A percentile compares a stretch with the other conserved stretches of the same genome.
phyloP scores from a whole-genome alignment of 495 filamentous ascomycete species.

The Aspergillus mulundensis region DNA sequence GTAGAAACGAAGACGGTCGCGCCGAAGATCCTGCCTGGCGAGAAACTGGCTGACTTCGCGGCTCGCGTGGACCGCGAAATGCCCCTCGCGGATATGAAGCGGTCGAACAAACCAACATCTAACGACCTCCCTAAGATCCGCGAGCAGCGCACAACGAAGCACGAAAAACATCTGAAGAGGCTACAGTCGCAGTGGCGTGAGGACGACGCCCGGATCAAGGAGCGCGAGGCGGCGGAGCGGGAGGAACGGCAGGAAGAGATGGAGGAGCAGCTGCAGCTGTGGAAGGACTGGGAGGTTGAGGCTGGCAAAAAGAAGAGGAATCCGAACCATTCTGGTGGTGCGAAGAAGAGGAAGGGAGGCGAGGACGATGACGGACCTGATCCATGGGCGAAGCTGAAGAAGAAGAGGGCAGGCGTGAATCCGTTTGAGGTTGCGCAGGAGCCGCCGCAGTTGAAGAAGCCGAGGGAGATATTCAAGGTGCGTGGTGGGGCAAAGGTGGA shows the following conservation, averaged over 20 bases:
- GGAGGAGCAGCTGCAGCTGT: slow-evolving; percentile 47
- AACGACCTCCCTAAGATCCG: slow-evolving; percentile 37
- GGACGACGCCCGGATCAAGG: slow-evolving; percentile 61
- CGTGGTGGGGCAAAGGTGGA: slow-evolving; percentile 63
- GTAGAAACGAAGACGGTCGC: slow-evolving; percentile 3
- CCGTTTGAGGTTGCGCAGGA: slow-evolving; percentile 78
- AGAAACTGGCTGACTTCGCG: slow-evolving; percentile 75
- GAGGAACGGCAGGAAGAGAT: slow-evolving; percentile 52
- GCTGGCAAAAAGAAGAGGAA: slow-evolving; percentile 54
- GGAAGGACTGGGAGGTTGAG: slow-evolving; percentile 48
- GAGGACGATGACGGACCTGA: slow-evolving; percentile 57
- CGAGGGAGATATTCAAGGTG: slow-evolving; percentile 67
- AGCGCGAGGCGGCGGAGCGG: slow-evolving; percentile 62
- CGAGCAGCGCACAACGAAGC: slow-evolving; percentile 65
- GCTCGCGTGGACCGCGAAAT: slow-evolving; percentile 83
- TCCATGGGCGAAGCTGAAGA: slow-evolving; percentile 73
- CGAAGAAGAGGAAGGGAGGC: slow-evolving; percentile 44
- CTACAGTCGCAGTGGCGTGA: slow-evolving; percentile 79
- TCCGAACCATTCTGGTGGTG: slow-evolving; percentile 18
- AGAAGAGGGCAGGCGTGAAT: slow-evolving; percentile 37
- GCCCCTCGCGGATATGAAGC: slow-evolving; percentile 62
- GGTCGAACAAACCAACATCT: slow-evolving; percentile 22
- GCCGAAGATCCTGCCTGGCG: slow-evolving; percentile 74
- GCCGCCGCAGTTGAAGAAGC: slow-evolving; percentile 69
- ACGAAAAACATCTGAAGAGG: slow-evolving; percentile 76